Conservation (phyloP, 140 eudicot species). For the Bidens hawaiensis region DNA sequence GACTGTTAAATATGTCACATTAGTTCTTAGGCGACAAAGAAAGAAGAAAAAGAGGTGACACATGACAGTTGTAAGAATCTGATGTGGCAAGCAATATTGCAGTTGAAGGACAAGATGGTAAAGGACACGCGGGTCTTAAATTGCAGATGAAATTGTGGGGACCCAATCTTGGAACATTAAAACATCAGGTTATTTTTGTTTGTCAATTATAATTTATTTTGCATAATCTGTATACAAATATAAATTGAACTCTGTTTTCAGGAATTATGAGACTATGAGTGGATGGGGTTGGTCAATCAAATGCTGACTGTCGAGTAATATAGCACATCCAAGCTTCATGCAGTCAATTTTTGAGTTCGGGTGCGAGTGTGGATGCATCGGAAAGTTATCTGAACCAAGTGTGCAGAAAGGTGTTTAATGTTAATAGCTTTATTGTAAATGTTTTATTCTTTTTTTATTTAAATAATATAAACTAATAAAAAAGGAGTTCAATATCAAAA, state of each 20-base stretch:
- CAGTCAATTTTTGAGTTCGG: neutral
- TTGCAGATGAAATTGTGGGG: slow-evolving; percentile 7
- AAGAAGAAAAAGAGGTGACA: slow-evolving; percentile 44
- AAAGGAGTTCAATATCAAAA: slow-evolving; percentile 1
- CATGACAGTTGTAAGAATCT: slow-evolving; percentile 19
- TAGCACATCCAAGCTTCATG: neutral
- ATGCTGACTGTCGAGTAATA: neutral
- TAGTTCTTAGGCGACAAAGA: slow-evolving; percentile 43
- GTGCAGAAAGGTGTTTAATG: slow-evolving; percentile 5
- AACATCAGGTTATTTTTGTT: slow-evolving; percentile 17
- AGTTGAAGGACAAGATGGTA: slow-evolving; percentile 8
- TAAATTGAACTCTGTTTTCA: slow-evolving; percentile 10
- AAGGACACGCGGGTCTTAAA: slow-evolving; percentile 4
- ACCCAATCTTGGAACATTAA: neutral
- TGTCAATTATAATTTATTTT: neutral
- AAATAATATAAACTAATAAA: neutral
- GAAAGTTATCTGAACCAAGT: slow-evolving; percentile 5
- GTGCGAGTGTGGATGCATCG: slow-evolving; percentile 4
- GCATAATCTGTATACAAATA: neutral
- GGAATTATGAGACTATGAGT: slow-evolving; percentile 6
- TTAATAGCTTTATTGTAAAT: neutral
- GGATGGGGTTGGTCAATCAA: slow-evolving; percentile 9
- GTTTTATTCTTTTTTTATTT: neutral
- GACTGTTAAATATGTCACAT: slow-evolving; percentile 40
- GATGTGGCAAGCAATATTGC: neutral